phyloP scores from a whole-genome alignment of 768 basidiomycete genomes.

The Inosperma sp. region DNA sequence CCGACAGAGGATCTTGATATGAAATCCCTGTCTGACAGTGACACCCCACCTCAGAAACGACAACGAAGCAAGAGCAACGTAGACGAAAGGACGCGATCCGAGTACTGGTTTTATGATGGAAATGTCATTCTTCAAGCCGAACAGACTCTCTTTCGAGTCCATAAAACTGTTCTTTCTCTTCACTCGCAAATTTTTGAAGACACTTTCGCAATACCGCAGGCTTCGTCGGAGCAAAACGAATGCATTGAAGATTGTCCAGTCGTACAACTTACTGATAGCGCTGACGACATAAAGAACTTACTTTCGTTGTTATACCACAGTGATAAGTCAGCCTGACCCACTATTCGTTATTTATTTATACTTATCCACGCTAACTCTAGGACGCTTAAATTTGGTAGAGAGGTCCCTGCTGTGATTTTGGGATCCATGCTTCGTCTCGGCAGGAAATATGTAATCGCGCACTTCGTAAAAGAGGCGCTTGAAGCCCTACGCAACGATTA shows the following conservation, averaged over 20 bases:
- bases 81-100: background rate
- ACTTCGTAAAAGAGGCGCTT: slow-evolving; percentile 12
- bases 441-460: slow-evolving; percentile 14
- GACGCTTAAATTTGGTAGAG: background rate
- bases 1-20: no score
- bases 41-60: no score
- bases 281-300: slow-evolving; percentile 64
- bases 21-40: no score
- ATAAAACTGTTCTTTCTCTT: slow-evolving; percentile 8
- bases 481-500: slow-evolving; percentile 6
- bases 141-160: slow-evolving; percentile 10
- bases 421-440: slow-evolving; percentile 16
- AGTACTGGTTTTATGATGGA: slow-evolving; percentile 15
- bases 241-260: slow-evolving; percentile 33
- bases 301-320: slow-evolving; percentile 63
- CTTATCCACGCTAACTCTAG: background rate
- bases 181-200: slow-evolving; percentile 11
- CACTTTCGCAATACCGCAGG: background rate
- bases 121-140: slow-evolving; percentile 12
- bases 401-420: background rate
- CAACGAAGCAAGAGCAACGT: background rate
- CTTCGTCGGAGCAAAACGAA: background rate
- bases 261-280: slow-evolving; percentile 58
- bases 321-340: background rate
- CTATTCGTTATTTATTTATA: background rate